Conservation (phyloP, 257 asterid genomes). For the Plantago elongata region DNA sequence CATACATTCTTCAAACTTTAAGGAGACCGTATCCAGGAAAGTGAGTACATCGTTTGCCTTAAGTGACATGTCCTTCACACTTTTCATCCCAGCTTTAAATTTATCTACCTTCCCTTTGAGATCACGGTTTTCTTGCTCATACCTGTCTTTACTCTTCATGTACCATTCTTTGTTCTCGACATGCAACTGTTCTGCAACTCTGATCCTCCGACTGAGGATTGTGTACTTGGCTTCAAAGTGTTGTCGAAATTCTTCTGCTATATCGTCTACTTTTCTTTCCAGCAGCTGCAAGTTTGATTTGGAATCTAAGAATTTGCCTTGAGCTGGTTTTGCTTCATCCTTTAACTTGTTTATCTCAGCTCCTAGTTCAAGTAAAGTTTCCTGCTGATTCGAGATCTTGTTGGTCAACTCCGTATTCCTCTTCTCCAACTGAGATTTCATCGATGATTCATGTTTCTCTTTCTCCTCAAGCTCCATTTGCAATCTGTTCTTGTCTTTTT, state of each 20-base stretch:
- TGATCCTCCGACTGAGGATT: constrained; percentile 70
- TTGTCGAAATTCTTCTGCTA: constrained; percentile 56
- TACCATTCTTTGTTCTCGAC: constrained; percentile 69
- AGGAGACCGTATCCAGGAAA: constrained; percentile 46
- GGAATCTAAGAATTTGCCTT: constrained; percentile 15
- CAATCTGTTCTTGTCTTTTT: constrained; percentile 23
- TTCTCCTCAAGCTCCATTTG: constrained; percentile 31
- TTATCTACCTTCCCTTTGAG: constrained; percentile 26
- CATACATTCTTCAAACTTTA: constrained; percentile 50
- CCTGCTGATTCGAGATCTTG: constrained; percentile 33
- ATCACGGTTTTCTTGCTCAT: constrained; percentile 38
- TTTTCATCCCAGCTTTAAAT: constrained; percentile 26
- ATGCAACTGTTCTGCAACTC: constrained; percentile 82
- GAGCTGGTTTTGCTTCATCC: constrained; percentile 27
- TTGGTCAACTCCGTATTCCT: constrained; percentile 32
- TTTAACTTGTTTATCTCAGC: constrained; percentile 22
- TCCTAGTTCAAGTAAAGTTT: constrained; percentile 27
- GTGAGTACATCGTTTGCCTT: constrained; percentile 45
- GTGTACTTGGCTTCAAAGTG: constrained; percentile 61
- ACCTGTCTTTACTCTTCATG: constrained; percentile 34
- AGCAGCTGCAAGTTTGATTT: constrained; percentile 37
- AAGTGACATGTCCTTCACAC: constrained; percentile 40
- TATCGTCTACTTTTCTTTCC: constrained; percentile 61
- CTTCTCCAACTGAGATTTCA: constrained; percentile 33
- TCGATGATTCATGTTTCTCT: constrained; percentile 21